Evolutionary conservation across 2,329 filamentous ascomycete species (phyloP), one percentile per base, ranked within the genome.

Genomic region (Hirsutella minnesotensis): DNA sequence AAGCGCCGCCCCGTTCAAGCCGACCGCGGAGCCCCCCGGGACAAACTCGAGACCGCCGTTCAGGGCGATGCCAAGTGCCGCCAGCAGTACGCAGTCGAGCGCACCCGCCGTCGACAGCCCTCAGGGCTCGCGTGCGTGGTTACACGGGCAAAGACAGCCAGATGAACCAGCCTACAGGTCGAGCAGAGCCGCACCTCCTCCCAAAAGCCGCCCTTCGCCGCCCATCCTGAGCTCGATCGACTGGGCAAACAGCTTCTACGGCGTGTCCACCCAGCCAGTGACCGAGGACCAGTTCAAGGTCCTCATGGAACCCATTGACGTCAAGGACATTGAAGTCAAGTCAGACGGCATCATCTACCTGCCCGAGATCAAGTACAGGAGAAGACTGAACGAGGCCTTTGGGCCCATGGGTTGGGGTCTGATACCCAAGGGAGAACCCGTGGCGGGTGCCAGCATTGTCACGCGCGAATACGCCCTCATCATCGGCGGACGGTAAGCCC

Each of bases 291-390:
- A 82, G 42, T 73, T 77, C 9, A 72, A 78, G 15, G 72, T 86
- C 18, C 72, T 95, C 38, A 74, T 84, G 48, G 69, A 75, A 44
- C 79, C 81, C 2, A 60, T 94, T 12, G 67, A 78, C 42, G 66
- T 75, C 0, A 73, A 81, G 39, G 90, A 96, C 63, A 81, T 98
- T 43, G 92, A 98, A 69, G 83, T 98, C 59, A 98, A 98, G 69
- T 90, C 92, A 27, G 92, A 98, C 66, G 92, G 92, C 29, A 90
- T 98, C 52, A 70, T 96, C 46, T 98, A 96, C 61, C 70, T 98
- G 45, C 92, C 92, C 12, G 92, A 98, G 72, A 96, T 98, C 70
- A 95, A 96, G 68, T 98, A 98, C 67, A 72, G 92, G 37, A 72
- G 90, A 49, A 90, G 94, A 49, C 65, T 98, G 54, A 95, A 96